Evolutionary conservation across 306 rosid species (phyloP).

Genomic region (Hippophae gyantsensis): DNA sequence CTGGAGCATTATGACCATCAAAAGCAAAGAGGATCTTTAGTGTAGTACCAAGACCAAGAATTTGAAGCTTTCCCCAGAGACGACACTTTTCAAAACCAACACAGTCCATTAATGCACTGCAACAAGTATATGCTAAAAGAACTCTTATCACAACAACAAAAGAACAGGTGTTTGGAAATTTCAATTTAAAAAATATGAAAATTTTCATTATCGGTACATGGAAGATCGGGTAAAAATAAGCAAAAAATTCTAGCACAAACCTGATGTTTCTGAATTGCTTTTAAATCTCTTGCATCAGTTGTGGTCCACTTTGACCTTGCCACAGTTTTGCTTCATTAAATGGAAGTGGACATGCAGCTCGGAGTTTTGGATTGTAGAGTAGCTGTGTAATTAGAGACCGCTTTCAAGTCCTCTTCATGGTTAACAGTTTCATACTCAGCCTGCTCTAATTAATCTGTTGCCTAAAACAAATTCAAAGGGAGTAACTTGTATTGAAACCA

Average conservation of each 20-base stretch:
- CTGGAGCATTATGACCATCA: conserved; percentile 2
- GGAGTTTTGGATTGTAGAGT: conserved; percentile 43
- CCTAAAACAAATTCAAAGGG: conserved; percentile 22
- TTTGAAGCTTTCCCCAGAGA: conserved; percentile 83
- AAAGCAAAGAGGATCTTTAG: conserved; percentile 63
- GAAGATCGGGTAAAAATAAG: not conserved
- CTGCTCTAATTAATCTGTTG: conserved; percentile 55
- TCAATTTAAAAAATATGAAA: not conserved
- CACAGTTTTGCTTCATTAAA: conserved; percentile 63
- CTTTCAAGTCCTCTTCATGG: conserved; percentile 39
- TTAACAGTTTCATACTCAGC: conserved; percentile 56
- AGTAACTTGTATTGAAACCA: not conserved
- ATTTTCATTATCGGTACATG: not conserved
- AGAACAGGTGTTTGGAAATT: not conserved
- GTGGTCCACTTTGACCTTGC: conserved; percentile 61
- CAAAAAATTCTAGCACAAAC: conserved; percentile 18
- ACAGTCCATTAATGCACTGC: conserved; percentile 51
- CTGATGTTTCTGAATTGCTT: conserved; percentile 59
- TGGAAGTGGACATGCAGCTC: conserved; percentile 60
- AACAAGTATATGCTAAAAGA: not conserved
- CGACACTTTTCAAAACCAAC: conserved; percentile 82
- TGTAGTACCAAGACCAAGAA: conserved; percentile 81
- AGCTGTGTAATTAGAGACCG: conserved; percentile 47
- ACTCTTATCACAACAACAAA: not conserved
- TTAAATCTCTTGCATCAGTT: conserved; percentile 47